Evolutionary conservation across 768 basidiomycete species (phyloP).

Genomic region (Cubamyces lactineus): DNA sequence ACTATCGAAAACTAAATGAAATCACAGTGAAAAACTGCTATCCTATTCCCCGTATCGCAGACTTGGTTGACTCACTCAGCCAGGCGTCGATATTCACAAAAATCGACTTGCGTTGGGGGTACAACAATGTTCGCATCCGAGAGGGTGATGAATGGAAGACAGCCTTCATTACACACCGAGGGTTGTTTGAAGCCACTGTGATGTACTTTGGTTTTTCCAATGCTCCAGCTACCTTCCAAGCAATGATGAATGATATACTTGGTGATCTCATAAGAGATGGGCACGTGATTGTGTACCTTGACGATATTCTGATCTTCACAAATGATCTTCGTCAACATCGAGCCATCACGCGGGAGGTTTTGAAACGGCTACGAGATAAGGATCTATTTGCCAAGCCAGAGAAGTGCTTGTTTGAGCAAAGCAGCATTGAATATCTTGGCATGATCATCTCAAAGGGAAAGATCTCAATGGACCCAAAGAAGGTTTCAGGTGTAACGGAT

Average conservation of each 20-base stretch:
- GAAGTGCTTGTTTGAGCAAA: slow-evolving; percentile 40
- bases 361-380: slow-evolving; percentile 34
- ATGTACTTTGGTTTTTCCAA: slow-evolving; percentile 45
- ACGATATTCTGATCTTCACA: slow-evolving; percentile 41
- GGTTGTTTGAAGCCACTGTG: slow-evolving; percentile 43
- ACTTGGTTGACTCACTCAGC: slow-evolving; percentile 30
- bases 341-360: slow-evolving; percentile 27
- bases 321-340: slow-evolving; percentile 24
- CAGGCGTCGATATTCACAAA: slow-evolving; percentile 32
- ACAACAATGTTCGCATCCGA: slow-evolving; percentile 41
- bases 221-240: slow-evolving; percentile 42
- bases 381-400: slow-evolving; percentile 42
- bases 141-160: slow-evolving; percentile 48
- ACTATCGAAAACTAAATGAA: slow-evolving; percentile 38
- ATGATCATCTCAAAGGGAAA: slow-evolving; percentile 29
- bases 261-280: slow-evolving; percentile 35
- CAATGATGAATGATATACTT: slow-evolving; percentile 39
- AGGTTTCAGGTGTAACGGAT: slow-evolving; percentile 34
- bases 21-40: slow-evolving; percentile 39
- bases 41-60: slow-evolving; percentile 38
- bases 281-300: slow-evolving; percentile 48
- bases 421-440: slow-evolving; percentile 38
- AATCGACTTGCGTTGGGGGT: slow-evolving; percentile 35
- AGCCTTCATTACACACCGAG: slow-evolving; percentile 41
- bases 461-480: slow-evolving; percentile 39